Percentiles rank a stretch among this genome's conserved stretches.
Conservation (phyloP, 106 monocot species). For the Apostasia shenzhenica region DNA sequence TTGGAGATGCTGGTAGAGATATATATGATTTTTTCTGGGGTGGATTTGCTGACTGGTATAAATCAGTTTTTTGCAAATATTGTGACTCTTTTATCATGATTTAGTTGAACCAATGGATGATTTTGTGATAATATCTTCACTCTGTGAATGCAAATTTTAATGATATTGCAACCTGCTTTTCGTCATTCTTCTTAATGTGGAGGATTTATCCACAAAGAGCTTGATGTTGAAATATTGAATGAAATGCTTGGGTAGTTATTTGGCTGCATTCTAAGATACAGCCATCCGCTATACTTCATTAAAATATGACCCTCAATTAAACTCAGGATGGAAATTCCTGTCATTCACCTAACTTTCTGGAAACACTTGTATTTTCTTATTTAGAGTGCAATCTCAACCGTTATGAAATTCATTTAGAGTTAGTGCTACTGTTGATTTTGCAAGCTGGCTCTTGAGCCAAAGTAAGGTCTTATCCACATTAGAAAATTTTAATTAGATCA, state of each 20-base stretch:
- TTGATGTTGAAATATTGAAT: background rate
- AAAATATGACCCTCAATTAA: too few relatives aligned
- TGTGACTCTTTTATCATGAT: background rate
- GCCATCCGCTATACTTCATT: too few relatives aligned
- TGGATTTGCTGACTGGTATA: conserved; percentile 95
- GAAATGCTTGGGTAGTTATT: background rate
- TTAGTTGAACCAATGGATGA: background rate
- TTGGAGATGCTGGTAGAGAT: conserved; percentile 95
- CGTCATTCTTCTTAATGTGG: background rate
- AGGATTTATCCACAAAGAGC: background rate
- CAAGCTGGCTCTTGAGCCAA: too few relatives aligned
- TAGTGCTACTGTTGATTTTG: too few relatives aligned
- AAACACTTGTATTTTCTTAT: too few relatives aligned
- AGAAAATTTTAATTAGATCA: too few relatives aligned
- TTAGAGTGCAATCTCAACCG: too few relatives aligned
- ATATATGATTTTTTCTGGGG: conserved; percentile 97
- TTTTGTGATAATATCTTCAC: background rate
- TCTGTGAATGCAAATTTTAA: background rate
- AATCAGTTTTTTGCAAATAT: background rate
- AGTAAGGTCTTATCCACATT: too few relatives aligned
- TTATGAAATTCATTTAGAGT: too few relatives aligned
- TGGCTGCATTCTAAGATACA: background rate
- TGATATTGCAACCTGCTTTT: background rate
- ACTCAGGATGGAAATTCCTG: too few relatives aligned
- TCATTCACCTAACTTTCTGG: too few relatives aligned